Base-by-base conservation (phyloP, 31 red algal genomes). In the Porphyra umbilicalis region DNA sequence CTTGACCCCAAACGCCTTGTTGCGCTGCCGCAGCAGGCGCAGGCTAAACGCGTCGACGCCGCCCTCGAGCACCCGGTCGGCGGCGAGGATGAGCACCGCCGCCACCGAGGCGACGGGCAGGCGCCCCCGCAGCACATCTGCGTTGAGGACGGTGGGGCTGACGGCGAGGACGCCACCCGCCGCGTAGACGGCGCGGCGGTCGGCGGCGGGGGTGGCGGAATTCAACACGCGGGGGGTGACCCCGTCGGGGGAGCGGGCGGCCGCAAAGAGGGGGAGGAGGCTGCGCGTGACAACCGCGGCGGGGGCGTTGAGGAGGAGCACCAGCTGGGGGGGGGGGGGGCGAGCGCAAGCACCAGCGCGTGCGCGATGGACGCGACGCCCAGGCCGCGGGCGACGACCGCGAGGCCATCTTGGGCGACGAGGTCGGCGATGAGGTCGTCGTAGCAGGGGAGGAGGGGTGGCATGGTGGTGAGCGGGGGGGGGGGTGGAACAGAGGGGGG, bases 21-120 rank as follows among this genome's bases (percentile, higher is more conserved):
- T 93, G 13, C 83, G 76, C 18, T 89, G 77, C 35, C 92, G 86
- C 76, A 91, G 81, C 30, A 97, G 80, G 18, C 89, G 89, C 36
- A 97, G 76, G n/a, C 83, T 85, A 89, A 97, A 97, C 78, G 88
- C 88, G 35, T 93, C 91, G 77, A 91, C 90, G 76, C 88, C 84
- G 25, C 77, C 46, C 36, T 97, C 95, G 30, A 81, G 84, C 74
- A 90, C 81, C 0, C 78, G 67, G 74, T 92, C 86, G 7, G 95
- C 95, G 35, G 84, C 95, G 79, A 85, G 89, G 33, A 97, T 82
- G 25, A 97, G 39, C 32, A 97, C 74, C 31, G 84, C 88, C 32
- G 37, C 38, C 7, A 97, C 84, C 33, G 80, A 39, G 10, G 82
- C 35, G 5, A 82, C 85, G 34, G 88, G 87, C 32, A 97, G 33